Evolutionary conservation across 2,329 filamentous ascomycete species (phyloP), one percentile per base, ranked within the genome.

Genomic region (Meredithiella fracta): DNA sequence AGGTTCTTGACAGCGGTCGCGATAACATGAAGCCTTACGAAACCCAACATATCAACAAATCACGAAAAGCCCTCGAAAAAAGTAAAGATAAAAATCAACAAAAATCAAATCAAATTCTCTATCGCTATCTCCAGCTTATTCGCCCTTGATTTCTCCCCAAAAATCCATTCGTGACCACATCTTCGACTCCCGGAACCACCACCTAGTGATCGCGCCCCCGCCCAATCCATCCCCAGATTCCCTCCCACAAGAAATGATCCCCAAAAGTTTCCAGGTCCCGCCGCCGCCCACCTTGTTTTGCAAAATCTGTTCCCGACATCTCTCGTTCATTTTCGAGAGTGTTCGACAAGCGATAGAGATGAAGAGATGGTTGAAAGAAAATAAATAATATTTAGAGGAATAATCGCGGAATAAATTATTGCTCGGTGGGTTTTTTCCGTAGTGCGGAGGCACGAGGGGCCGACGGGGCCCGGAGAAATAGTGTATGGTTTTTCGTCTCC

Each of bases 241-340:
- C 29, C 29, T 34, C 11, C 29, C 29, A 34, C 5, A 34, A 34
- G 11, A 44, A 20, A n/a, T 17, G 15, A 44, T 17, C 15, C 40
- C 40, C 40, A n/a, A 17, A 44, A 44, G 17, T 51, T 51, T 51
- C 49, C n/a, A 51, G 49, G 49, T 26, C 29, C 29, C 9, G 14
- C 15, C 49, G 29, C 29, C 49, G 49, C 49, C 49, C 49, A 51
- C 49, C 49, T 51, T 31, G 14, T 31, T 31, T 15, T n/a, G 15
- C 25, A n/a, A 3, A 9, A 26, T 29, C 15, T 51, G 23, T 51
- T 23, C 47, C 25, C 14, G 23, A n/a, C 49, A 51, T 31, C 49
- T 51, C 49, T 51, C 49, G n/a, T 51, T 51, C 49, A 51, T 51
- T 51, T 51, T 50, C 22, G 23, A 9, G n/a, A n/a, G 22, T 25